Percentiles rank a stretch among this genome's conserved stretches.
Evolutionary conservation across 495 filamentous ascomycete species (phyloP).

Genomic region (Xylaria sp.): DNA sequence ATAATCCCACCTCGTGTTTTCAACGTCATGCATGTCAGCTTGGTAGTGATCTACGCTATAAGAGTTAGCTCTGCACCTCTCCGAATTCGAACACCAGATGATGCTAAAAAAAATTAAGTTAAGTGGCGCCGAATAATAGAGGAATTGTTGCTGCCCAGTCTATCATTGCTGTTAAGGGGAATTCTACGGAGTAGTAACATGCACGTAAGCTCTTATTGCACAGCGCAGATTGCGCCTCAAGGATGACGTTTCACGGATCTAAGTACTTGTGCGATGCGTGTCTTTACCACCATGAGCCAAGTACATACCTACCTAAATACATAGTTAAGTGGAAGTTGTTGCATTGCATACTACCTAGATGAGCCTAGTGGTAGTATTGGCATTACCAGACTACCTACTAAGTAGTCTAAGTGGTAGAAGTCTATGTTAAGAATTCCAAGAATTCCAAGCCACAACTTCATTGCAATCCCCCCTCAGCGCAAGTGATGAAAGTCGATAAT

Average conservation of each 20-base stretch:
- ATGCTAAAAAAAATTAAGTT: too few relatives aligned
- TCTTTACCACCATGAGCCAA: not conserved
- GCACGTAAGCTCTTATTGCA: constrained; percentile 3
- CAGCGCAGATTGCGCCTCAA: constrained; percentile 12
- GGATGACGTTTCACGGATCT: constrained; percentile 10
- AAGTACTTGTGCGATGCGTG: not conserved
- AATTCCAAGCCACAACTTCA: not conserved
- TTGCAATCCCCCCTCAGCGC: not conserved
- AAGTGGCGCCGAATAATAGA: not conserved
- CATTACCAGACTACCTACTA: not conserved
- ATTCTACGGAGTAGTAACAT: not conserved
- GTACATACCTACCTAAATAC: not conserved
- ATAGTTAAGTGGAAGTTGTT: not conserved
- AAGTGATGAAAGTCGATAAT: too few relatives aligned
- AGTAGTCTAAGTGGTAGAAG: not conserved
- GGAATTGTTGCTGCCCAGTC: not conserved
- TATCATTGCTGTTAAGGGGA: not conserved
- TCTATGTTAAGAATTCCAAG: not conserved
- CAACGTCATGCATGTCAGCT: not conserved
- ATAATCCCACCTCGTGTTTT: not conserved
- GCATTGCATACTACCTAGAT: not conserved
- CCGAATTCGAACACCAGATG: not conserved
- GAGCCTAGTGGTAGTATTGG: not conserved
- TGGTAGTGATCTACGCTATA: not conserved
- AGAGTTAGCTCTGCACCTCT: not conserved